Base-by-base conservation (phyloP, 345 rosid species). In the Pistacia vera region DNA sequence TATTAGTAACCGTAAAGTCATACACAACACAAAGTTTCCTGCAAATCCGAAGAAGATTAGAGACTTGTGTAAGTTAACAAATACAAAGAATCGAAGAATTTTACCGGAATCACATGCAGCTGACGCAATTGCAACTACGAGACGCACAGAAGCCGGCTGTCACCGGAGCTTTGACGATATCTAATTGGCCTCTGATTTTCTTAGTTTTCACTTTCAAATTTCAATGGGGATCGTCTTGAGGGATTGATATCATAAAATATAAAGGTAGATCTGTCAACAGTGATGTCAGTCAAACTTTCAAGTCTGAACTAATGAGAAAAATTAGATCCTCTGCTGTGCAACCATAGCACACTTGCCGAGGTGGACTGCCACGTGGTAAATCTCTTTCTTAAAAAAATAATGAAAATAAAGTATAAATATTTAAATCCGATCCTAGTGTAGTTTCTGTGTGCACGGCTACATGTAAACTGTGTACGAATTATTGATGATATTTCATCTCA, bases 21-120 rank as follows among this genome's bases (percentile, higher is more conserved):
- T 17, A 54, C 57, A 54, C n/a, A 62, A 56, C 38, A 74, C 56
- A 54, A 36, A 48, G 56, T 49, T 65, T 70, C 79, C 76, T 59
- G 82, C 68, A 75, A 80, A 80, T 71, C 79, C 70, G 73, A 71
- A 60, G 57, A 71, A 60, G 63, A 71, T 20, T 56, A 48, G 56
- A 71, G 82, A 80, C 82, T 59, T 28, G 6, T 58, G 6, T 25
- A 49, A 58, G 30, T 33, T 70, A 56, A 55, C 14, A 75, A 75
- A 55, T 56, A 61, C n/a, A 33, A 41, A 64, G 8, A 57, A n/a
- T 56, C 12, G 8, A 48, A 28, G 60, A 41, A 30, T 14, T 3
- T 22, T 73, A 71, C 68, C 78, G 70, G 76, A 64, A 63, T 68
- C 74, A n/a, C 11, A 51, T 20, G 62, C 68, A 3, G 55, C 52